Evolutionary conservation across 768 basidiomycete genomes (phyloP), one percentile per base, ranked within the genome.

Genomic region (Leccinum disarticulatum): DNA sequence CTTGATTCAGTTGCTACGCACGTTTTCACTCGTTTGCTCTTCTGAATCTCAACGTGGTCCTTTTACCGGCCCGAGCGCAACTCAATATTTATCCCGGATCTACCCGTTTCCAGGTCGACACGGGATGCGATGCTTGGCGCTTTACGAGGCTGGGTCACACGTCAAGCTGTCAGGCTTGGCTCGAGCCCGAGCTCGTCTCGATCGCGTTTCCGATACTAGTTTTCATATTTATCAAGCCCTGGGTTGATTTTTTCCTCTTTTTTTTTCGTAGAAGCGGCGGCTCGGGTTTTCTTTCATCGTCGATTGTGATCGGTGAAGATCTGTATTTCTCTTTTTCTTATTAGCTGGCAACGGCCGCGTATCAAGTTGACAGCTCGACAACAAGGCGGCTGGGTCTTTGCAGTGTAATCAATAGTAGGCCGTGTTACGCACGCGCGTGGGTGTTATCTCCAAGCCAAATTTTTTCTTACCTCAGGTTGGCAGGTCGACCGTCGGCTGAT

Each of bases 31-130:
- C 57, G 52, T 47, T 54, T 56, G 57, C 66, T 62, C 55, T 54
- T 17, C 67, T 71, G 70, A 62, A 67, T 64, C 61, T 52, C 58
- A 50, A 55, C 33, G 22, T 14, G 28, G 31, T 33, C 52, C 57
- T 61, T 57, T 59, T 59, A 36, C 47, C 49, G 55, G 66, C 27
- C 55, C 46, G 56, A 60, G 52, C 54, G 46, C 60, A 35, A 62
- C 60, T 63, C 60, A 9, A 57, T 71, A 69, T 71, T 70, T 71
- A 71, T 61, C 55, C 60, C 59, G 68, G 58, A 67, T 67, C 57
- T 67, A 56, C 61, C 60, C 59, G 54, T 61, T 56, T 58, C 49
- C 50, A 36, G 59, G 55, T 31, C 58, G 52, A 53, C 52, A 33
- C 49, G 62, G 38, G 52, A 35, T 55, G 17, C 25, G 50, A 35